phyloP scores from a whole-genome alignment of 2,329 filamentous ascomycete species.

The Stachybotrys chlorohalonatus region DNA sequence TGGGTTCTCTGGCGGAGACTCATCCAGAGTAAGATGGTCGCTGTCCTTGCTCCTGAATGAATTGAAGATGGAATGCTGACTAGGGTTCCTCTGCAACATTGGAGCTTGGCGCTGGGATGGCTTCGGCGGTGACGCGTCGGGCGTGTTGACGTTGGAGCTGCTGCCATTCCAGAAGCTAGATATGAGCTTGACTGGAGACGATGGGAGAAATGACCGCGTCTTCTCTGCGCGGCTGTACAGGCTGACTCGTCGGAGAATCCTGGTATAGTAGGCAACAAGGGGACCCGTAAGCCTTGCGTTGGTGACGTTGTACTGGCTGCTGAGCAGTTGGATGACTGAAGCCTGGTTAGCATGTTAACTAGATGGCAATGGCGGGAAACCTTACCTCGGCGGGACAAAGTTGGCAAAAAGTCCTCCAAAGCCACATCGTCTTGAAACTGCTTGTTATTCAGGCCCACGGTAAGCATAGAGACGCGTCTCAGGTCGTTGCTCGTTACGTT shows the following conservation, averaged over 20 bases:
- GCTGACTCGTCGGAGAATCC: conserved; percentile 62
- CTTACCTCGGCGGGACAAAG: conserved; percentile 65
- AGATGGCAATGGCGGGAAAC: neutral
- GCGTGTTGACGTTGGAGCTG: conserved; percentile 18
- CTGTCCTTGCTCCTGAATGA: conserved; percentile 39
- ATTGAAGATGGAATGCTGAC: conserved; percentile 45
- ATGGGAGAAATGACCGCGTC: conserved; percentile 59
- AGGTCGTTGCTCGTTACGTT: conserved; percentile 49
- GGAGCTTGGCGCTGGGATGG: conserved; percentile 10
- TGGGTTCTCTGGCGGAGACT: conserved; percentile 51
- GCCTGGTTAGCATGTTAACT: conserved; percentile 20
- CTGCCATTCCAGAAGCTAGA: conserved; percentile 69
- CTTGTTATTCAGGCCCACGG: conserved; percentile 58
- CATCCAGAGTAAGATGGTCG: conserved; percentile 27
- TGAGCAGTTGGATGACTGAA: conserved; percentile 63
- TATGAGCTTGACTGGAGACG: conserved; percentile 85
- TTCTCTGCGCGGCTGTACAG: conserved; percentile 55
- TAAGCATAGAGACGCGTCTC: conserved; percentile 39
- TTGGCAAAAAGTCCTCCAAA: conserved; percentile 62
- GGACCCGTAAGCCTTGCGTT: conserved; percentile 57
- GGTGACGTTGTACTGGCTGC: conserved; percentile 57
- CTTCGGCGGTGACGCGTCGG: conserved; percentile 30
- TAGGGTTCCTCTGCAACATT: conserved; percentile 33
- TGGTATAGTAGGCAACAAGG: conserved; percentile 69
- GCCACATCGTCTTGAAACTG: conserved; percentile 67